Evolutionary conservation across 768 basidiomycete genomes (phyloP), one percentile per base, ranked within the genome.

Genomic region (Hericium rajendrae): DNA sequence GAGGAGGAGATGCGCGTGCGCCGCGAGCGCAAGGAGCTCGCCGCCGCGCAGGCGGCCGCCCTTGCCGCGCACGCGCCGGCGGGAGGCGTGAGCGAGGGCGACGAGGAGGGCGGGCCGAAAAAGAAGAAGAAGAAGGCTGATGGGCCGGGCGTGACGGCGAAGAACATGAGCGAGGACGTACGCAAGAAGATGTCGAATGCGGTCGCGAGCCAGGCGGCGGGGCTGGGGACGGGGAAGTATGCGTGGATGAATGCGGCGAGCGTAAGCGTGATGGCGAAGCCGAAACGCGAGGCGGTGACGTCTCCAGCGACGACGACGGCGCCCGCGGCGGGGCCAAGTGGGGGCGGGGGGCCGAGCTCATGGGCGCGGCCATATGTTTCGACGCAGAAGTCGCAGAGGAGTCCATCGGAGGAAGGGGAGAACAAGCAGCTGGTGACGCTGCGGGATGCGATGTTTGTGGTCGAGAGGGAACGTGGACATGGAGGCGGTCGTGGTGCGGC

Each of bases 171-270:
- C 5, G 92, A 93, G 70, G 92, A 94, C 64, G 87, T 91, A 64
- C 76, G 85, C 62, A 94, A 94, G 77, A 92, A 91, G 68, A 84
- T 94, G 84, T 88, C 86, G 38, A 92, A 95, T 68, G 87, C 87
- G 22, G 88, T 89, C 6, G 92, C 92, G 22, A 86, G 84, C 62
- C 90, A 91, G 67, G 90, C 90, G 5, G 89, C 91, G n/a, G 92
- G 92, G 0, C 67, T 91, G 20, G 82, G 84, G 1, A 70, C 70
- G 53, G 84, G 86, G 20, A 86, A 85, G 70, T 94, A 93, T 64
- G 78, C 88, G 15, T 94, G 92, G 92, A 91, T 94, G 89, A 91
- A 74, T 15, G 80, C 86, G 5, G 79, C 82, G 2, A 80, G 76
- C 59, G 71, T 76, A 1, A 72, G 75, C 2, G 68, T 78, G 18